Evolutionary conservation across 108 stramenopile species (phyloP), one percentile per base, ranked within the genome.

Genomic region (Nitzschia sp.): DNA sequence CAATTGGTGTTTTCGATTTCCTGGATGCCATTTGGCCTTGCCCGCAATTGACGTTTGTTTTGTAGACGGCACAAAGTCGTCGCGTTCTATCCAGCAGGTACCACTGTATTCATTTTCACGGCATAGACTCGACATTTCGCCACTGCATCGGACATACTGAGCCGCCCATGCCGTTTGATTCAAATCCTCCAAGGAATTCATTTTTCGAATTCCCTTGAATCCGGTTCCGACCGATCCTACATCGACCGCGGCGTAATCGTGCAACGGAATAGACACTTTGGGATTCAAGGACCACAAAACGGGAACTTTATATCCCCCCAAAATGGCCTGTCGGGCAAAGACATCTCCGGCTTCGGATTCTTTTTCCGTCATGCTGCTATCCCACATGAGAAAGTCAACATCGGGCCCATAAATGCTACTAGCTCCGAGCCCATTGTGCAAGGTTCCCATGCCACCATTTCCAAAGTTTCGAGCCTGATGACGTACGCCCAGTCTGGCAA

Each of bases 331-430:
- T 1, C 88, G 65, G 0, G 70, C 76, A 72, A 90, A 82, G 51
- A 93, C 33, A 54, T 88, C 89, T 31, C 55, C 21, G 54, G 38
- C 38, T 30, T 46, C 31, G 46, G 25, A 46, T 3, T 70, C 66
- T 29, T 75, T 66, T 67, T 82, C 81, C 0, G 76, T 74, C 66
- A 81, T 62, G 19, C 81, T 54, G 29, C 83, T 82, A 70, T 90
- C 89, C 86, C 86, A 90, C 30, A 85, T 59, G 25, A 90, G 68
- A 54, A 90, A 59, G 49, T 87, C 89, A 1, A 84, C 73, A 45
- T 85, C 80, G 33, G 75, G 68, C 26, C 88, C 88, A 71, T 83
- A 83, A 45, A 89, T 87, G 2, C 66, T 68, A 6, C 64, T 67
- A 51, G 82, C 81, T 29, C 80, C 88, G 32, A 89, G 25, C 2